A percentile compares a stretch with the other conserved stretches of the same genome.
phyloP scores from a whole-genome alignment of 78 protist species.

The Anaeramoeba flamelloides region DNA sequence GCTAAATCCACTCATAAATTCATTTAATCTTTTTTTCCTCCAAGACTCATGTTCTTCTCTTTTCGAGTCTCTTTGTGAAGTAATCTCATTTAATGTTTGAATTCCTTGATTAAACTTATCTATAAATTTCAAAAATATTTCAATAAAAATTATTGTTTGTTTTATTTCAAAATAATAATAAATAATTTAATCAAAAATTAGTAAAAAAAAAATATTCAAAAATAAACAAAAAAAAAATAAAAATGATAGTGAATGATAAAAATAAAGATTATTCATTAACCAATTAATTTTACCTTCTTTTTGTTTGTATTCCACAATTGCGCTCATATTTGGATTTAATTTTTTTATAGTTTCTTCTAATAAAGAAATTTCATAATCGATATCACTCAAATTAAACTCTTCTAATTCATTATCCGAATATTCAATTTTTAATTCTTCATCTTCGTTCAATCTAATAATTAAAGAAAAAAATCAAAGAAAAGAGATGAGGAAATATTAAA shows the following conservation, averaged over 20 bases:
- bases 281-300: no score
- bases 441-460: not conserved
- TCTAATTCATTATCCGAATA: not conserved
- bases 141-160: no score
- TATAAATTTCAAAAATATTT: no score
- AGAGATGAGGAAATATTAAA: not conserved
- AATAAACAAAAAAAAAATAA: no score
- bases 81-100: slow-evolving; percentile 41
- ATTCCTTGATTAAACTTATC: no score
- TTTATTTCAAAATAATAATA: no score
- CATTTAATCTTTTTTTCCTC: slow-evolving; percentile 60
- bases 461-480: not conserved
- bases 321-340: slow-evolving; percentile 40
- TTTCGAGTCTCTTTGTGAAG: slow-evolving; percentile 34
- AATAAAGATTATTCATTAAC: no score
- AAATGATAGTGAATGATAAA: no score
- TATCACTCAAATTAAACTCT: slow-evolving; percentile 6
- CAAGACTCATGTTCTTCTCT: slow-evolving; percentile 32
- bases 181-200: no score
- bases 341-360: slow-evolving; percentile 7
- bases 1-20: slow-evolving; percentile 86
- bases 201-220: no score
- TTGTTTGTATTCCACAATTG: slow-evolving; percentile 42
- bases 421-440: not conserved
- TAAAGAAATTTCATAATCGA: slow-evolving; percentile 1